Evolutionary conservation across 1,139 yeast species (phyloP).

Genomic region (Saccharomyces hybrid): DNA sequence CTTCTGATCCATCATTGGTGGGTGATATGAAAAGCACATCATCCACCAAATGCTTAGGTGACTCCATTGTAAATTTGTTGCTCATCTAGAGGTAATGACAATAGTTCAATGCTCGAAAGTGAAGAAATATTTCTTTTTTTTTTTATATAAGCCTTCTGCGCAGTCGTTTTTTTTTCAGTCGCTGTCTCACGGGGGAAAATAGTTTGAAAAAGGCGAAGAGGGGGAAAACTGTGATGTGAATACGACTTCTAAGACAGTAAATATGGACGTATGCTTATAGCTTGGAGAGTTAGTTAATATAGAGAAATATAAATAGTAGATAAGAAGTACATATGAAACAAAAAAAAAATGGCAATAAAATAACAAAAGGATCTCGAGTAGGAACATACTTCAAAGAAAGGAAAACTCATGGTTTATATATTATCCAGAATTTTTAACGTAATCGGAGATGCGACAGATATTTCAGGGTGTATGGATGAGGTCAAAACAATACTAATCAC

Average conservation of each 20-base stretch:
- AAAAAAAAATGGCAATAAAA: too few species aligned
- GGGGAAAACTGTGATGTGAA: background rate
- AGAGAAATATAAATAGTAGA: background rate
- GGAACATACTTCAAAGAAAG: background rate
- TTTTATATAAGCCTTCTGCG: background rate
- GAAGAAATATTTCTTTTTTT: background rate
- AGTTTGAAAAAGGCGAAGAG: background rate
- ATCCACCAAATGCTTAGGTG: background rate
- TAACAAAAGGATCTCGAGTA: background rate
- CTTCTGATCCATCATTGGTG: conserved; percentile 1
- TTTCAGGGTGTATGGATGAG: background rate
- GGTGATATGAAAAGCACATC: background rate
- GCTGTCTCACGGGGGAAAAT: conserved; percentile 1
- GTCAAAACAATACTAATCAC: background rate
- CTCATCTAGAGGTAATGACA: background rate
- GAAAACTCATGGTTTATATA: background rate
- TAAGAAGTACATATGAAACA: background rate
- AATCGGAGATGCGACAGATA: background rate
- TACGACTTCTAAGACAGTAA: background rate
- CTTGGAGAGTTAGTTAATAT: background rate
- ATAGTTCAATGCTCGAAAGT: background rate
- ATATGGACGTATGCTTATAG: background rate
- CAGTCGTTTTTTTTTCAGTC: conserved; percentile 1
- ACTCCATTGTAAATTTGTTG: background rate
- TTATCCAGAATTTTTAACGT: background rate